A percentile compares a stretch with the other conserved stretches of the same genome.
phyloP scores from a whole-genome alignment of 202 grass and related monocot species.

The Digitaria exilis region DNA sequence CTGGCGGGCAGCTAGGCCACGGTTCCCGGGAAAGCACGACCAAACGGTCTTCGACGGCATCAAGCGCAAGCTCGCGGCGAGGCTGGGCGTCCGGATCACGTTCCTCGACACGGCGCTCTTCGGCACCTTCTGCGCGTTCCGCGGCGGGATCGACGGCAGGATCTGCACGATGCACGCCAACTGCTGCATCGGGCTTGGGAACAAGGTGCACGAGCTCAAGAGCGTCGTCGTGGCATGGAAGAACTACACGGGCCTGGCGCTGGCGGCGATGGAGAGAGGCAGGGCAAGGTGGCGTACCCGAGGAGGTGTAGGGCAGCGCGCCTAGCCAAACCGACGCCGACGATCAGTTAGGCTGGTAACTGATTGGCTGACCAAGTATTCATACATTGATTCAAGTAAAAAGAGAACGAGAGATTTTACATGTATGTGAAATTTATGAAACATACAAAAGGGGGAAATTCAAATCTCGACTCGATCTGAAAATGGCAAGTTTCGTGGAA shows the following conservation, averaged over 20 bases:
- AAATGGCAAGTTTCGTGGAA: too few relatives aligned
- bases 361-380: not conserved
- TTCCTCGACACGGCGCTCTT: constrained; percentile 53
- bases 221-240: constrained; percentile 47
- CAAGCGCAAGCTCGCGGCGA: constrained; percentile 40
- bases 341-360: not conserved
- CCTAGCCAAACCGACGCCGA: not conserved
- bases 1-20: constrained; percentile 45
- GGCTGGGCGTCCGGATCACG: constrained; percentile 21
- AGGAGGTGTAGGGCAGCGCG: not conserved
- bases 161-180: constrained; percentile 68
- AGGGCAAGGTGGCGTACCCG: constrained; percentile 32
- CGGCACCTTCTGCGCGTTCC: constrained; percentile 48
- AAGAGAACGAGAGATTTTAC: too few relatives aligned
- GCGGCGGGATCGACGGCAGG: constrained; percentile 17
- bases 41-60: constrained; percentile 51
- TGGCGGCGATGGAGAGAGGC: constrained; percentile 13
- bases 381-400: too few relatives aligned
- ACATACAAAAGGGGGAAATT: too few relatives aligned
- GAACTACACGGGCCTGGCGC: constrained; percentile 36
- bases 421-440: too few relatives aligned
- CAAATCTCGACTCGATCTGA: too few relatives aligned
- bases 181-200: constrained; percentile 52
- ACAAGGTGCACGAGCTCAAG: constrained; percentile 56
- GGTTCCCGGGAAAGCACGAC: constrained; percentile 52